A percentile compares a stretch with the other conserved stretches of the same genome.
These are phyloP conservation scores for Zopfia rhizophila DNA, from an alignment of 2,329 filamentous ascomycete genomes.

Conservation along the genomic window DNA sequence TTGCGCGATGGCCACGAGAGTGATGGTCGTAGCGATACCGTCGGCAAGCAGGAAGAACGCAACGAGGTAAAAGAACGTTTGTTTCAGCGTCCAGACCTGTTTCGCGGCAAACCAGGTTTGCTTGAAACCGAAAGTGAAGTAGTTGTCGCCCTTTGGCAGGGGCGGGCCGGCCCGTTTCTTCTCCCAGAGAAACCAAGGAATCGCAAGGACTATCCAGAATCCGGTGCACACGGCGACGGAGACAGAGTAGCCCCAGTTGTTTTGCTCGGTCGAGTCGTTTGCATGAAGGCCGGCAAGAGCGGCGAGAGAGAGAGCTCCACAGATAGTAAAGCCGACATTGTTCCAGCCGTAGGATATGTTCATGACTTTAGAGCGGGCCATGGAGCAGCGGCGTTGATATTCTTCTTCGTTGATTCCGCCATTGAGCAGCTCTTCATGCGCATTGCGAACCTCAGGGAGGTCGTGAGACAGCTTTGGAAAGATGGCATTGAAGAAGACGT, in stretches of 20 bases:
- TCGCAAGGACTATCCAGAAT: conserved; percentile 70
- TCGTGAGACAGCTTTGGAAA: conserved; percentile 69
- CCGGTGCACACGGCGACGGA: conserved; percentile 73
- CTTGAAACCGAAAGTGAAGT: conserved; percentile 69
- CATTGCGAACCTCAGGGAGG: conserved; percentile 62
- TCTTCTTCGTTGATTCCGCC: conserved; percentile 67
- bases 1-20: conserved; percentile 73
- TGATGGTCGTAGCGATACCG: conserved; percentile 75
- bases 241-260: conserved; percentile 74
- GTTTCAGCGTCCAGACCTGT: conserved; percentile 72
- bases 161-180: conserved; percentile 70
- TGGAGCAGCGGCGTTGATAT: conserved; percentile 59
- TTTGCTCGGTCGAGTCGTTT: conserved; percentile 67
- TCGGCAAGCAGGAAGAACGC: conserved; percentile 76
- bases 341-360: conserved; percentile 17
- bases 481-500: conserved; percentile 54
- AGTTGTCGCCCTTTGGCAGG: conserved; percentile 61
- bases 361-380: conserved; percentile 7
- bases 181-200: conserved; percentile 75
- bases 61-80: conserved; percentile 71
- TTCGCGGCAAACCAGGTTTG: conserved; percentile 65
- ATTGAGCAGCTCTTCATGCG: conserved; percentile 56
- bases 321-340: conserved; percentile 36
- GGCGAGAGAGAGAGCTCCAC: conserved; percentile 54
- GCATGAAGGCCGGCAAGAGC: conserved; percentile 70